phyloP scores from a whole-genome alignment of 2,329 filamentous ascomycete genomes.

The Fusarium incarnatum region DNA sequence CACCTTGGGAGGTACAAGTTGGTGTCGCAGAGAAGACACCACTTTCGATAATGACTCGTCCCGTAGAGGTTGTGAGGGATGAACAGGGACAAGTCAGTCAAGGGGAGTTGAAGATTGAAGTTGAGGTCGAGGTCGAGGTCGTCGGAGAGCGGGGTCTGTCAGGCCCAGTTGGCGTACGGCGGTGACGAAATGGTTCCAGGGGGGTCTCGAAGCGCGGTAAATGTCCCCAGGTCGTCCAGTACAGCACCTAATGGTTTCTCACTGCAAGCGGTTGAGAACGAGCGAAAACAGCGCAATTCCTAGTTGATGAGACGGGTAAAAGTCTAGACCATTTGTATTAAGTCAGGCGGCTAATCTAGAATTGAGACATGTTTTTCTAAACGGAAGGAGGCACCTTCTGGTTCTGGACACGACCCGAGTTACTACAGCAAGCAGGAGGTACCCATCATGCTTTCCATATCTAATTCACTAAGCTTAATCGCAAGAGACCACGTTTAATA shows the following conservation, averaged over 20 bases:
- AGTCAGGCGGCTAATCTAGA: conserved; percentile 2
- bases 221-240: conserved; percentile 10
- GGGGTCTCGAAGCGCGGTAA: conserved; percentile 26
- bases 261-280: conserved; percentile 7
- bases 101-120: conserved; percentile 33
- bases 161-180: conserved; percentile 40
- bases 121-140: conserved; percentile 16
- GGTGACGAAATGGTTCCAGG: conserved; percentile 46
- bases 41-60: conserved; percentile 9
- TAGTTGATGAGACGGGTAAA: conserved; percentile 8
- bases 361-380: background rate
- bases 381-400: conserved; percentile 21
- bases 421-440: background rate
- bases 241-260: conserved; percentile 7
- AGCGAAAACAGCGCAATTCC: conserved; percentile 25
- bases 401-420: conserved; percentile 8
- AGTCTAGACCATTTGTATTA: background rate
- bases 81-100: conserved; percentile 21
- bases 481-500: conserved; percentile 7
- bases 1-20: background rate
- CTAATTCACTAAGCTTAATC: background rate
- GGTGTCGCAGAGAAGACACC: conserved; percentile 1
- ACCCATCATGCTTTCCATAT: background rate
- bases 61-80: conserved; percentile 23
- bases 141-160: conserved; percentile 43